Conservation (phyloP, 768 basidiomycete species). For the Psilocybe cyanescens region DNA sequence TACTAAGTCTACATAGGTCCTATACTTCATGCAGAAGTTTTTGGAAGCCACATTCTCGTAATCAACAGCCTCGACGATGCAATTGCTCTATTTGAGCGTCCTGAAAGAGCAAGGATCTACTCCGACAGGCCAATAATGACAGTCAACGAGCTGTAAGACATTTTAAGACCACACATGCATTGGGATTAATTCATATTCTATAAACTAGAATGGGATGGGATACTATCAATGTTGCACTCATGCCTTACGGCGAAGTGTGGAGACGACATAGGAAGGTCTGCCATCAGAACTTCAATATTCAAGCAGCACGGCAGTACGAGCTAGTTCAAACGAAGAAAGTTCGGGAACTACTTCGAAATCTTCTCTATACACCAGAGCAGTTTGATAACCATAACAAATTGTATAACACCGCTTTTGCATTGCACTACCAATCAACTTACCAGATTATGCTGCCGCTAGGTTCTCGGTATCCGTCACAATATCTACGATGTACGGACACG, state of each 20-base stretch:
- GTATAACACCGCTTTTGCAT: neutral
- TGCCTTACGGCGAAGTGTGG: slow-evolving; percentile 36
- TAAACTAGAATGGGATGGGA: slow-evolving; percentile 33
- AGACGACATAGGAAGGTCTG: slow-evolving; percentile 36
- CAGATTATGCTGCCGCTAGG: neutral
- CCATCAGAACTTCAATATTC: slow-evolving; percentile 34
- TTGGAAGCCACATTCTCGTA: slow-evolving; percentile 24
- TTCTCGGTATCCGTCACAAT: neutral
- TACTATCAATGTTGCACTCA: slow-evolving; percentile 31
- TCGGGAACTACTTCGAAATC: slow-evolving; percentile 28
- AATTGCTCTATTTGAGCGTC: slow-evolving; percentile 31
- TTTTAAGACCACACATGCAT: neutral
- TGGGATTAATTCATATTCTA: neutral
- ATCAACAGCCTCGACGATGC: slow-evolving; percentile 27
- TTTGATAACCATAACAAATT: slow-evolving; percentile 10
- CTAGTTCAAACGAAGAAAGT: slow-evolving; percentile 30
- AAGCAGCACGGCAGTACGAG: slow-evolving; percentile 25
- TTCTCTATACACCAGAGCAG: slow-evolving; percentile 18
- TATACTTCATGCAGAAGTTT: neutral
- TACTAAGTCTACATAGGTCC: neutral
- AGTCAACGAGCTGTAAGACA: slow-evolving; percentile 4
- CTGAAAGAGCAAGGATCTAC: slow-evolving; percentile 46
- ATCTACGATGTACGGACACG: slow-evolving; percentile 4
- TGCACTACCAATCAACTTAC: neutral
- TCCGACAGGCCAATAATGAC: slow-evolving; percentile 42